phyloP scores from a whole-genome alignment of 768 basidiomycete genomes.

The Pluteus cervinus region DNA sequence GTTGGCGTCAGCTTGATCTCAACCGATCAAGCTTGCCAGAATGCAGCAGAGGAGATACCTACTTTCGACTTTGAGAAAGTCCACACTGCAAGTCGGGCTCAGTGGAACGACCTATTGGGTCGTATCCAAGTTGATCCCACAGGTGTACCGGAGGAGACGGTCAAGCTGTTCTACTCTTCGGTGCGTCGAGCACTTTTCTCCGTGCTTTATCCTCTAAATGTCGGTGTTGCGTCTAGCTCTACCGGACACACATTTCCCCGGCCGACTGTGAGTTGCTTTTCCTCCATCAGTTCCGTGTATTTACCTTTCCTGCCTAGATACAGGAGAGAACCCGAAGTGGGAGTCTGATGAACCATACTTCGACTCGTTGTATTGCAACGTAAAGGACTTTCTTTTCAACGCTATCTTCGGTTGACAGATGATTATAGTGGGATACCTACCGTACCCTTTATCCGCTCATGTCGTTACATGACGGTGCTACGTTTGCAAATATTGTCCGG shows the following conservation, averaged over 20 bases:
- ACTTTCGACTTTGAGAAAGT: conserved; percentile 50
- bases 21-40: conserved; percentile 50
- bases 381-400: conserved; percentile 18
- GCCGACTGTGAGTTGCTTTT: conserved; percentile 46
- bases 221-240: conserved; percentile 28
- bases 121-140: conserved; percentile 47
- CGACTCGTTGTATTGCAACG: conserved; percentile 66
- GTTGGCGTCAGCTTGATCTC: conserved; percentile 65
- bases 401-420: not conserved
- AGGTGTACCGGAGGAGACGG: conserved; percentile 41
- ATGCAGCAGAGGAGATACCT: conserved; percentile 56
- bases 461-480: conserved; percentile 57
- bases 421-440: conserved; percentile 56
- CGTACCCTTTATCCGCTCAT: conserved; percentile 56
- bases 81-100: conserved; percentile 30
- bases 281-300: not conserved
- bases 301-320: conserved; percentile 31
- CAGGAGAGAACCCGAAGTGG: conserved; percentile 61
- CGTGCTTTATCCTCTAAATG: not conserved
- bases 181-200: conserved; percentile 19
- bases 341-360: conserved; percentile 60
- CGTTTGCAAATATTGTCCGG: conserved; percentile 52
- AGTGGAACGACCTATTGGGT: conserved; percentile 55
- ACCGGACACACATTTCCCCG: conserved; percentile 57
- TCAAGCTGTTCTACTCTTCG: conserved; percentile 55